Evolutionary conservation across 2,329 filamentous ascomycete genomes (phyloP).

Genomic region (Xylaria sp.): DNA sequence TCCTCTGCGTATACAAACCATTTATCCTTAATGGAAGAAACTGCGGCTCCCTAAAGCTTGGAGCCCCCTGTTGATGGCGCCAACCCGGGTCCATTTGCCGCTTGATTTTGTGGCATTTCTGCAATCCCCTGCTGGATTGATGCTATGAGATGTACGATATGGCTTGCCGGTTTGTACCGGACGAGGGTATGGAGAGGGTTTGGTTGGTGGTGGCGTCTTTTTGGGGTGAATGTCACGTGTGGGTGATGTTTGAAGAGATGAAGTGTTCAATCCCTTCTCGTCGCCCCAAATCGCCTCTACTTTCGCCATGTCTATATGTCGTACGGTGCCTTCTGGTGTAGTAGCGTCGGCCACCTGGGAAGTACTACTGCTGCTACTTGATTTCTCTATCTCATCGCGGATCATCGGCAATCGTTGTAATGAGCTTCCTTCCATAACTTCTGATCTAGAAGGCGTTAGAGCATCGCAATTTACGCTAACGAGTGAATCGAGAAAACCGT

Average conservation of each 20-base stretch:
- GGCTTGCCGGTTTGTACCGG: slow-evolving; percentile 47
- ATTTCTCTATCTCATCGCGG: slow-evolving; percentile 46
- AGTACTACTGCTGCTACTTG: slow-evolving; percentile 38
- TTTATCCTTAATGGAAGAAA: slow-evolving; percentile 55
- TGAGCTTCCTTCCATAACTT: slow-evolving; percentile 37
- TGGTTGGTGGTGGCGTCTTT: slow-evolving; percentile 40
- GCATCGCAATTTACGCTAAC: slow-evolving; percentile 41
- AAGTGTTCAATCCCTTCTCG: slow-evolving; percentile 31
- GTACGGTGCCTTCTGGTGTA: slow-evolving; percentile 41
- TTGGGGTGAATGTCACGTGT: slow-evolving; percentile 36
- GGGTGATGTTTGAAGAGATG: slow-evolving; percentile 41
- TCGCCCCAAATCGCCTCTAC: slow-evolving; percentile 41
- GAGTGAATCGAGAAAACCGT: slow-evolving; percentile 41
- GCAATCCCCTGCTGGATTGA: slow-evolving; percentile 39
- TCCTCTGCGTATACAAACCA: slow-evolving; percentile 30
- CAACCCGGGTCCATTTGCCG: slow-evolving; percentile 53
- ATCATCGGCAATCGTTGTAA: slow-evolving; percentile 47
- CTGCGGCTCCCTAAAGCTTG: slow-evolving; percentile 56
- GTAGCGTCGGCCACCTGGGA: slow-evolving; percentile 28
- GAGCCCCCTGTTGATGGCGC: slow-evolving; percentile 52
- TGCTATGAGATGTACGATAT: slow-evolving; percentile 36
- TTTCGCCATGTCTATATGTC: slow-evolving; percentile 42
- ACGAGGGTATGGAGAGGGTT: slow-evolving; percentile 41
- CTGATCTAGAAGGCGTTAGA: slow-evolving; percentile 27
- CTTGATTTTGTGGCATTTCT: slow-evolving; percentile 46